Percentiles rank a stretch among this genome's conserved stretches.
phyloP scores from a whole-genome alignment of 768 basidiomycete species.

The Leccinum obscurum region DNA sequence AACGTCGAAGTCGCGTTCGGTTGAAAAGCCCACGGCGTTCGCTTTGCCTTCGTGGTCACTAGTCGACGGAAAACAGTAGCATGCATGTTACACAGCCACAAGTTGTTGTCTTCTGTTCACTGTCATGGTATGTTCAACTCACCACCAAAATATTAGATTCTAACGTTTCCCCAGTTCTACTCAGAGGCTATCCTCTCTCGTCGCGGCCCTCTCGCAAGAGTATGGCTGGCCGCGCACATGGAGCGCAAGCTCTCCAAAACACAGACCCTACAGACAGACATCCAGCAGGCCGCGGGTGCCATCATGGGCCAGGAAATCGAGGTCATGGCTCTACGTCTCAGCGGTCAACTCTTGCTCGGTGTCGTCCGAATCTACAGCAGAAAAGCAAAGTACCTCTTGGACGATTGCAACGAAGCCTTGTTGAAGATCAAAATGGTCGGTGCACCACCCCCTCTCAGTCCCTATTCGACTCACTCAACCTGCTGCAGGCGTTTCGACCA shows the following conservation, averaged over 20 bases:
- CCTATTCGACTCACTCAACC: neutral
- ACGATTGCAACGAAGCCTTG: slow-evolving; percentile 96
- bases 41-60: neutral
- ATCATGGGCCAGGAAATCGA: slow-evolving; percentile 94
- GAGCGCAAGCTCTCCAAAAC: slow-evolving; percentile 96
- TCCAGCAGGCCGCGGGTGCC: slow-evolving; percentile 93
- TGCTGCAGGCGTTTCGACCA: slow-evolving; percentile 82
- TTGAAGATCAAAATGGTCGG: slow-evolving; percentile 91
- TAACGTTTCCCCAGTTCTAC: slow-evolving; percentile 64
- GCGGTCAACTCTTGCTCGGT: slow-evolving; percentile 93
- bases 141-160: neutral
- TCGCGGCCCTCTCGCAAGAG: slow-evolving; percentile 90
- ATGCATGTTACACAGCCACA: slow-evolving; percentile 26
- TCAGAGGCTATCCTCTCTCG: slow-evolving; percentile 93
- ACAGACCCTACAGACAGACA: slow-evolving; percentile 92
- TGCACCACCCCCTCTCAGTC: slow-evolving; percentile 2
- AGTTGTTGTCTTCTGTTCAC: neutral
- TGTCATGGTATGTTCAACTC: too few species aligned
- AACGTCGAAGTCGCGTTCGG: slow-evolving; percentile 24
- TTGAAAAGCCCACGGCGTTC: slow-evolving; percentile 30
- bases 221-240: slow-evolving; percentile 99
- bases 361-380: slow-evolving; percentile 97
- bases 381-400: slow-evolving; percentile 95
- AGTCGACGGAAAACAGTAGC: neutral
- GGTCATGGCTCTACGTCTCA: slow-evolving; percentile 92